These are phyloP conservation scores for Schizothecium vesticola DNA, from an alignment of 495 filamentous ascomycete genomes.

Conservation along the genomic window DNA sequence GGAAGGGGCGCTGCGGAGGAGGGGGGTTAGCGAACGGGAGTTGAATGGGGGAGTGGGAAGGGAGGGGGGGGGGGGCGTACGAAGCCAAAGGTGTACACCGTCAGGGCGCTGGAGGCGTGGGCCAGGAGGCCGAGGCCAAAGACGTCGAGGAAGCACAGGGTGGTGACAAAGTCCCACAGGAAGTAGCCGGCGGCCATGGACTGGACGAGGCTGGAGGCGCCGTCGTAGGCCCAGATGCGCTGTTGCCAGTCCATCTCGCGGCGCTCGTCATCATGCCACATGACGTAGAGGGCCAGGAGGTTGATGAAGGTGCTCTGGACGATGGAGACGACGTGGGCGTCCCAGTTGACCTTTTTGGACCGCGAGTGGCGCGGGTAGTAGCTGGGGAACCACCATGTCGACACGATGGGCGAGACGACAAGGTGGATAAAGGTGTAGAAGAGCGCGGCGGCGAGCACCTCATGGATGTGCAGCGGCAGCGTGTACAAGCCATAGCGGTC, in stretches of 20 bases:
- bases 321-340: slow-evolving; percentile 93
- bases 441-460: slow-evolving; percentile 67
- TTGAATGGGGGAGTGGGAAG: background rate
- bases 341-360: slow-evolving; percentile 83
- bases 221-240: slow-evolving; percentile 88
- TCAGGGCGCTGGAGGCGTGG: slow-evolving; percentile 78
- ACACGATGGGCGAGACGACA: slow-evolving; percentile 70
- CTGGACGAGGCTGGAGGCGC: slow-evolving; percentile 73
- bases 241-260: slow-evolving; percentile 62
- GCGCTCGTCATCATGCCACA: slow-evolving; percentile 72
- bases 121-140: slow-evolving; percentile 88
- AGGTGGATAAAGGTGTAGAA: slow-evolving; percentile 73
- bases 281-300: slow-evolving; percentile 72
- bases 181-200: slow-evolving; percentile 92
- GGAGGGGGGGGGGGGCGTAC: slow-evolving; percentile 51
- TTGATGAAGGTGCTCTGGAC: slow-evolving; percentile 80
- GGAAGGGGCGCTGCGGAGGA: slow-evolving; percentile 68
- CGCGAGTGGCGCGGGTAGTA: slow-evolving; percentile 62
- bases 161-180: slow-evolving; percentile 82
- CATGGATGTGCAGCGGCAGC: slow-evolving; percentile 82
- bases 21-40: background rate
- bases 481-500: slow-evolving; percentile 58
- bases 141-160: slow-evolving; percentile 61
- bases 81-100: slow-evolving; percentile 87
- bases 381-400: slow-evolving; percentile 60